These are phyloP conservation scores for Sclerotinia spermophila DNA, from an alignment of 2,329 filamentous ascomycete species.

Conservation along the genomic window DNA sequence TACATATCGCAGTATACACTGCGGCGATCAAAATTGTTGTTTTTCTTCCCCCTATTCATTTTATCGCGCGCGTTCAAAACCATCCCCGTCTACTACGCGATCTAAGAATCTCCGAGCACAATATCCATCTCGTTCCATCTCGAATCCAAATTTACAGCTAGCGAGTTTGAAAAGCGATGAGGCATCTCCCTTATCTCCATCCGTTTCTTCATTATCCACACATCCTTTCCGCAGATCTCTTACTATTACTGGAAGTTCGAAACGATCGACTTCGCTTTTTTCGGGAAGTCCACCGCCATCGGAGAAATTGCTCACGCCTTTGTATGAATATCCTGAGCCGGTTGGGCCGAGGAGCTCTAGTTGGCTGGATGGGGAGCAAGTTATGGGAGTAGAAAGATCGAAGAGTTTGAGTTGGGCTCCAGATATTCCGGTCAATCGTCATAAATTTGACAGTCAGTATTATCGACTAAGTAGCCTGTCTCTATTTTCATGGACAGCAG, in stretches of 20 bases:
- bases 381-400: not conserved
- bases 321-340: constrained; percentile 7
- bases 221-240: not conserved
- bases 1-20: constrained; percentile 14
- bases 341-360: constrained; percentile 8
- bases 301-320: not conserved
- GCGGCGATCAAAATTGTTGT: constrained; percentile 13
- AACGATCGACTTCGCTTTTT: not conserved
- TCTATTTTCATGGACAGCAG: constrained; percentile 9
- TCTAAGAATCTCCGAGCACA: not conserved
- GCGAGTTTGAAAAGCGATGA: not conserved
- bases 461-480: not conserved
- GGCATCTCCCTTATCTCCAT: not conserved
- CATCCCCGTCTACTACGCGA: not conserved
- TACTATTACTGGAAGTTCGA: not conserved
- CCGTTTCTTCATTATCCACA: not conserved
- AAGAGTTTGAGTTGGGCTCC: not conserved
- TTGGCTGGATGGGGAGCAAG: not conserved
- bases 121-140: not conserved
- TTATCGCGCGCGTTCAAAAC: not conserved
- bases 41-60: constrained; percentile 5
- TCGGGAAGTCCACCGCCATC: not conserved
- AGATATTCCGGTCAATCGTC: not conserved
- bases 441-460: not conserved
- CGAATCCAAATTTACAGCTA: constrained; percentile 2